Conservation (phyloP, 345 rosid genomes). For the Eucalyptus rudis region DNA sequence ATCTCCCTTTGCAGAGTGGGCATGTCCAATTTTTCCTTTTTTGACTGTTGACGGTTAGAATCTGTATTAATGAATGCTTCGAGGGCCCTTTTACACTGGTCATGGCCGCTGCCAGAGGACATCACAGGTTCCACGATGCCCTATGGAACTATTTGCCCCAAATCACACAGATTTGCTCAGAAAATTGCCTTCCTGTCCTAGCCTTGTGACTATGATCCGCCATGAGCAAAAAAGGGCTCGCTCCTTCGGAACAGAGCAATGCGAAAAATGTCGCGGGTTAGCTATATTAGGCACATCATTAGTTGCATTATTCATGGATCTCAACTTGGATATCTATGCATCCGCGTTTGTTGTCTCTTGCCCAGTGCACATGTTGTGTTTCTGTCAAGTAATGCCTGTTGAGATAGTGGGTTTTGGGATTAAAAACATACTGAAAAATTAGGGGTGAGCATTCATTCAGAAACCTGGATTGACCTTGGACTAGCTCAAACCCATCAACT, state of each 20-base stretch:
- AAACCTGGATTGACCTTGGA: background rate
- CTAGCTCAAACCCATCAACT: no score
- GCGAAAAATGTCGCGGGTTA: background rate
- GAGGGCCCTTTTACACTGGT: background rate
- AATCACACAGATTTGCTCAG: background rate
- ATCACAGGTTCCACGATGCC: background rate
- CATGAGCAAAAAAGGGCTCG: background rate
- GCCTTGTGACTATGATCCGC: background rate
- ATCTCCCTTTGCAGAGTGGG: background rate
- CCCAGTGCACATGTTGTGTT: background rate
- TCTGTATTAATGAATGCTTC: background rate
- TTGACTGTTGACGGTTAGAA: background rate
- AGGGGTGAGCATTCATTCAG: background rate
- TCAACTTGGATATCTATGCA: background rate
- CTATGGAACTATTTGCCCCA: background rate
- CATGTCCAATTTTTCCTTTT: background rate
- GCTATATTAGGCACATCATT: background rate
- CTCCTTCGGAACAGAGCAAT: background rate
- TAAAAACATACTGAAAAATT: background rate
- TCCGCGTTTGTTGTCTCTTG: background rate
- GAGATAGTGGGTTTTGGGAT: background rate
- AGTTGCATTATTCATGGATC: background rate
- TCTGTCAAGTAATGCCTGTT: background rate
- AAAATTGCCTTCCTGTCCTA: background rate
- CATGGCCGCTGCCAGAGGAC: background rate